phyloP scores from a whole-genome alignment of 495 filamentous ascomycete genomes.

The Cenococcum geophilum region DNA sequence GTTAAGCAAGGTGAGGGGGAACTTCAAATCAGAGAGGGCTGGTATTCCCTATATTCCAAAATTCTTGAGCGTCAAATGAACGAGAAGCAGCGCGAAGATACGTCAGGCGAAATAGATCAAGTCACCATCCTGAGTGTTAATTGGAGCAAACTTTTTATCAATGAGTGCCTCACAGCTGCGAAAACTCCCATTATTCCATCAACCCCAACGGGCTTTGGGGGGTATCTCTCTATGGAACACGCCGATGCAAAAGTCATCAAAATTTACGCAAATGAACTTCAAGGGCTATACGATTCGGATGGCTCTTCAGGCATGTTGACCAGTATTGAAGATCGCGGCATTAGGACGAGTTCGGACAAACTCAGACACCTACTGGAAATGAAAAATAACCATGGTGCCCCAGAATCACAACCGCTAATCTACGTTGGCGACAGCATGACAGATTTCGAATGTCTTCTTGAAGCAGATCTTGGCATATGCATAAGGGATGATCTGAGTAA shows the following conservation, averaged over 20 bases:
- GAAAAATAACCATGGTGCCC: neutral
- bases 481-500: constrained; percentile 30
- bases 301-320: constrained; percentile 24
- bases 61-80: neutral
- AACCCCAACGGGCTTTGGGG: neutral
- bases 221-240: neutral
- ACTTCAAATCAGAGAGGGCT: constrained; percentile 30
- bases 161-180: constrained; percentile 11
- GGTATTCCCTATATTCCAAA: constrained; percentile 14
- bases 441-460: constrained; percentile 36
- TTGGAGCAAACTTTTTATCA: constrained; percentile 34
- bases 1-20: constrained; percentile 11
- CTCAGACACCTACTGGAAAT: constrained; percentile 9
- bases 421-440: constrained; percentile 39
- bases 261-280: constrained; percentile 34
- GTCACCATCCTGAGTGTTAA: constrained; percentile 36
- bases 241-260: constrained; percentile 2
- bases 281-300: constrained; percentile 22
- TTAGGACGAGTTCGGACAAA: constrained; percentile 36
- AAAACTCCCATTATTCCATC: neutral
- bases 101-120: constrained; percentile 1
- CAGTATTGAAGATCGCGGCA: neutral
- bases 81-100: neutral
- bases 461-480: constrained; percentile 36
- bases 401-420: constrained; percentile 10